A percentile compares a stretch with the other conserved stretches of the same genome.
Evolutionary conservation across 2,329 filamentous ascomycete species (phyloP).

Genomic region (Kalaharituber pfeilii): DNA sequence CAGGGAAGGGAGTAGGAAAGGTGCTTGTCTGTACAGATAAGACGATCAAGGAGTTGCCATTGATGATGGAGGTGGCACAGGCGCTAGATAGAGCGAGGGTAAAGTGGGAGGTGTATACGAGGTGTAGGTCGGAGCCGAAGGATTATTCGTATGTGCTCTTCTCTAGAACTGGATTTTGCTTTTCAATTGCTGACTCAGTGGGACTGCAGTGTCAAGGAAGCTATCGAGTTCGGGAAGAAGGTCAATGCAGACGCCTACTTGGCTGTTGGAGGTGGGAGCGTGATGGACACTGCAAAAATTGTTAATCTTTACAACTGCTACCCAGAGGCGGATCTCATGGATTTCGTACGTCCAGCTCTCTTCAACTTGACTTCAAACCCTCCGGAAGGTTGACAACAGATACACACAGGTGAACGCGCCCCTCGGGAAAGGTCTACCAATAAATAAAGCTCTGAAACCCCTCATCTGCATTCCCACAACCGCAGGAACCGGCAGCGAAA

Average conservation of each 20-base stretch:
- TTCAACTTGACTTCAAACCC: neutral
- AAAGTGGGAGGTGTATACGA: conserved; percentile 62
- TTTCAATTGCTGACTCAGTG: conserved; percentile 2
- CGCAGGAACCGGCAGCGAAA: conserved; percentile 78
- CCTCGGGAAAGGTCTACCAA: conserved; percentile 63
- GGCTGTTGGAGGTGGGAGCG: conserved; percentile 80
- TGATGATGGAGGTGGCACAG: conserved; percentile 78
- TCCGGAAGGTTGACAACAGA: neutral
- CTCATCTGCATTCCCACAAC: conserved; percentile 73
- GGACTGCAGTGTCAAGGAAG: conserved; percentile 46
- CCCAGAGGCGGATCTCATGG: conserved; percentile 81
- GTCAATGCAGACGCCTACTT: conserved; percentile 66
- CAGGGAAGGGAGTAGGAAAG: conserved; percentile 36
- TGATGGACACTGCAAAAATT: conserved; percentile 95
- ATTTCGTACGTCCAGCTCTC: conserved; percentile 45
- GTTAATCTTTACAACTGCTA: conserved; percentile 94
- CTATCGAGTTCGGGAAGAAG: conserved; percentile 50
- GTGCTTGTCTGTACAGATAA: conserved; percentile 85
- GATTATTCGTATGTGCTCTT: conserved; percentile 54
- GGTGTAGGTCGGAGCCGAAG: conserved; percentile 77
- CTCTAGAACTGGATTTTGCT: neutral
- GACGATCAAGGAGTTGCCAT: conserved; percentile 64
- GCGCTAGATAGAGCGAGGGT: conserved; percentile 63
- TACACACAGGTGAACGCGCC: conserved; percentile 54
- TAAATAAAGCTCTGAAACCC: conserved; percentile 52